Base-by-base conservation (phyloP, 345 rosid genomes). In the Gossypium bickii region DNA sequence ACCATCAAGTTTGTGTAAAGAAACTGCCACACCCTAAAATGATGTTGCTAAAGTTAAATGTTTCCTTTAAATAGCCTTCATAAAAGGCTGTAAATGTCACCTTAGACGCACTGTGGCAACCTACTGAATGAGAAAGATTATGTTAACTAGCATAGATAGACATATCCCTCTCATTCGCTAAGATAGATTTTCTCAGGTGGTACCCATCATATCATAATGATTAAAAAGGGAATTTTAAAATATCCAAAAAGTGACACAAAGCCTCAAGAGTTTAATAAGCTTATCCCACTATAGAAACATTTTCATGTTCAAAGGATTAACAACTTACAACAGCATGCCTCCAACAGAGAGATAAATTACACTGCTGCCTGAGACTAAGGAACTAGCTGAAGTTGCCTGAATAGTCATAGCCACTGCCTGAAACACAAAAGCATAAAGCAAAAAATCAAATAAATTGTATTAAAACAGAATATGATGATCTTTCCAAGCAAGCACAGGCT, bases 251-350 rank as follows among this genome's bases (percentile, higher is more conserved):
- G 4, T 24, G 67, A 24, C 24, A 43, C 41, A 27, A 38, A 34
- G 17, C 20, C 7, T 74, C 24, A 48, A 18, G 16, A 57, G 38
- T 43, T 34, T 58, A 73, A 20, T 12, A 61, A 41, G 53, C 17
- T 20, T 20, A 62, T 60, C 24, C 25, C 65, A 49, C 22, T 29
- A 67, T 9, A 16, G 13, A 62, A 73, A 29, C 9, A 22, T 25
- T 48, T 20, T 51, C 41, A 43, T 25, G 8, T 55, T 56, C 55
- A 74, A 71, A 72, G 53, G 77, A 66, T 34, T 71, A 59, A 67
- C 67, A 82, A 81, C 97, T 92, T 84, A 92, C 97, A 92, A 60
- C 55, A 94, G 83, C 91, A 94, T 89, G 86, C 98, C 94, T 74
- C 93, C 92, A 76, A 92, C 86, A 61, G 98, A 92, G 64, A 90